These are phyloP conservation scores for Diutina neorugosa DNA, from an alignment of 1,139 yeast genomes.

Conservation along the genomic window DNA sequence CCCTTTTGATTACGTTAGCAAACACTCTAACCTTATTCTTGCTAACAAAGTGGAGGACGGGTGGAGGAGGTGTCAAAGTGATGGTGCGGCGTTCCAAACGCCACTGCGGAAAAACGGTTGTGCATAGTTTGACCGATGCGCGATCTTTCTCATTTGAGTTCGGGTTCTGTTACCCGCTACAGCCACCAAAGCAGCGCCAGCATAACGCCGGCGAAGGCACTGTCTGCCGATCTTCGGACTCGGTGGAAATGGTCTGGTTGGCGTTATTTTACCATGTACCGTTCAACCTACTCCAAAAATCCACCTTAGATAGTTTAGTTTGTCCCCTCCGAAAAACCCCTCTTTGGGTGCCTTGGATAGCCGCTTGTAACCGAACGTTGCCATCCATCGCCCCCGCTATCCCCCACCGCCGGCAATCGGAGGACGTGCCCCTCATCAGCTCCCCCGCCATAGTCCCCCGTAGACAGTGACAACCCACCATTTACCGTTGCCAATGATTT, in stretches of 20 bases:
- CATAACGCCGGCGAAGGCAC: background rate
- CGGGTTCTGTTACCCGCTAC: background rate
- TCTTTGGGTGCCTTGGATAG: background rate
- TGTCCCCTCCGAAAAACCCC: background rate
- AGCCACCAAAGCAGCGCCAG: background rate
- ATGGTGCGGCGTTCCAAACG: background rate
- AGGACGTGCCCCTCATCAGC: background rate
- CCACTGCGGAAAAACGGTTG: background rate
- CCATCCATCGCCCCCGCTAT: background rate
- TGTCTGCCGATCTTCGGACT: background rate
- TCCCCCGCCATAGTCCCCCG: background rate
- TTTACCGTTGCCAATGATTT: no score
- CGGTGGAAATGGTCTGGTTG: no score
- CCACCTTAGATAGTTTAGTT: no score
- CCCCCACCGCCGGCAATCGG: background rate
- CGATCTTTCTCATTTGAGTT: background rate
- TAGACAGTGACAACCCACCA: no score
- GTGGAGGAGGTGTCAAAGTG: no score
- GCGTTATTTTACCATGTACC: no score
- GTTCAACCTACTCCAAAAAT: no score
- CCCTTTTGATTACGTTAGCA: no score
- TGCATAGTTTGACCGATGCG: background rate
- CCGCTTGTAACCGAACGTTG: background rate
- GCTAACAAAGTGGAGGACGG: no score
- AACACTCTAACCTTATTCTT: no score